phyloP scores from a whole-genome alignment of 371 early-diverging fungal genomes.

The Fennellomyces sp. region DNA sequence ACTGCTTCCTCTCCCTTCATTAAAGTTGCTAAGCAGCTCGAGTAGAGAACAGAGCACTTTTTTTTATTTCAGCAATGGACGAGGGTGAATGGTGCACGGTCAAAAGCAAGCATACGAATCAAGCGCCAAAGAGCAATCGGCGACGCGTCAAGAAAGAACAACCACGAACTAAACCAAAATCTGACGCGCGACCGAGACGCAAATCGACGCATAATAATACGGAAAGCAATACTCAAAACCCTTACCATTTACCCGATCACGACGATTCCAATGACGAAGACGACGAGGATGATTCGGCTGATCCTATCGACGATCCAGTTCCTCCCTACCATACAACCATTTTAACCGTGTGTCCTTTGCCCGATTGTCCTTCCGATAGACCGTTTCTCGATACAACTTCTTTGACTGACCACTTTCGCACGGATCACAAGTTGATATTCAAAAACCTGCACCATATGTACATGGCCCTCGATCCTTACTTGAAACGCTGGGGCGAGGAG shows the following conservation, averaged over 20 bases:
- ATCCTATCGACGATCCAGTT: constrained; percentile 48
- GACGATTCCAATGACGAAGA: constrained; percentile 39
- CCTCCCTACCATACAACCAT: constrained; percentile 69
- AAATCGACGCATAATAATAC: not conserved
- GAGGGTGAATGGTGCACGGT: constrained; percentile 22
- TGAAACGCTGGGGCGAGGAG: constrained; percentile 71
- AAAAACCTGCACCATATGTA: constrained; percentile 81
- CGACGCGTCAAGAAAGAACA: not conserved
- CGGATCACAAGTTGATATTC: constrained; percentile 68
- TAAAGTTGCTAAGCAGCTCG: too few relatives aligned
- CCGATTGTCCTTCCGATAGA: constrained; percentile 47
- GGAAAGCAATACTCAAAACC: not conserved
- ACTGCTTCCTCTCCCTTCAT: too few relatives aligned
- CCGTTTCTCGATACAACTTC: constrained; percentile 70
- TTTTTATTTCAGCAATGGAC: not conserved
- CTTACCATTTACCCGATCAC: constrained; percentile 1
- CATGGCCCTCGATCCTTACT: constrained; percentile 78
- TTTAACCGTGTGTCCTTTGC: constrained; percentile 57
- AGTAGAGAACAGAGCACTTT: too few relatives aligned
- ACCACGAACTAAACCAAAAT: not conserved
- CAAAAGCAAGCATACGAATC: constrained; percentile 2
- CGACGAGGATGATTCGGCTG: constrained; percentile 47
- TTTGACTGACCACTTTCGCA: constrained; percentile 68
- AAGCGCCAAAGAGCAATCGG: not conserved
- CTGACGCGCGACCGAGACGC: not conserved